Evolutionary conservation across 352 stramenopile genomes (phyloP).

Genomic region (Globisporangium heterothallicum): DNA sequence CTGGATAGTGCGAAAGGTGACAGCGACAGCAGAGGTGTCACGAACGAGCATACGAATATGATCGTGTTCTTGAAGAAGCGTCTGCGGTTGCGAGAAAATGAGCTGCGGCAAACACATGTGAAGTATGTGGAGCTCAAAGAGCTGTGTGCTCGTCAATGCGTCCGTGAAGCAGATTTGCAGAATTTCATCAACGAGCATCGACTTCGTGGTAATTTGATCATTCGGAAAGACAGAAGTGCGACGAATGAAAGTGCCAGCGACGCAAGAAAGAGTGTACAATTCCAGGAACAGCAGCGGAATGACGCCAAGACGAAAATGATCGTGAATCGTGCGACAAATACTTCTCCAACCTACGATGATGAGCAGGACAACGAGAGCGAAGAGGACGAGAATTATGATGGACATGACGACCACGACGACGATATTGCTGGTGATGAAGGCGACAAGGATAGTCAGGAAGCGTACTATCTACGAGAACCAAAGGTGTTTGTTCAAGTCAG

Average conservation of each 20-base stretch:
- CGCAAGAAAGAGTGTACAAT: slow-evolving; percentile 11
- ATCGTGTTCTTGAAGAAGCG: slow-evolving; percentile 57
- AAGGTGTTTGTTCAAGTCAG: slow-evolving; percentile 48
- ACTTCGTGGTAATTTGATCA: slow-evolving; percentile 58
- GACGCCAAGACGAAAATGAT: slow-evolving; percentile 14
- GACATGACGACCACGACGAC: slow-evolving; percentile 21
- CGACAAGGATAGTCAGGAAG: slow-evolving; percentile 19
- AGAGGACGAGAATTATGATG: slow-evolving; percentile 21
- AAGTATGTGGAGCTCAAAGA: slow-evolving; percentile 79
- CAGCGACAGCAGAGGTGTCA: slow-evolving; percentile 13
- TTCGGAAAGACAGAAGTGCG: slow-evolving; percentile 23
- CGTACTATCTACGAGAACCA: slow-evolving; percentile 27
- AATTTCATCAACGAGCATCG: slow-evolving; percentile 83
- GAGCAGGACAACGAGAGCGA: slow-evolving; percentile 10
- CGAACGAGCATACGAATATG: slow-evolving; percentile 17
- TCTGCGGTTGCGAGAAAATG: slow-evolving; percentile 50
- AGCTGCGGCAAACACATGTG: slow-evolving; percentile 43
- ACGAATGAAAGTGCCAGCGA: no score
- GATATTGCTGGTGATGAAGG: slow-evolving; percentile 15
- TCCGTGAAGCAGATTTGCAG: slow-evolving; percentile 68
- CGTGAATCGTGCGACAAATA: slow-evolving; percentile 20
- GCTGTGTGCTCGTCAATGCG: slow-evolving; percentile 65
- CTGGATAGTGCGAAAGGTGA: background rate
- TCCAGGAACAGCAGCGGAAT: slow-evolving; percentile 8
- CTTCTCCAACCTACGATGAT: slow-evolving; percentile 5